Conservation (phyloP, 2,329 filamentous ascomycete genomes). For the Trichoderma atroviride region DNA sequence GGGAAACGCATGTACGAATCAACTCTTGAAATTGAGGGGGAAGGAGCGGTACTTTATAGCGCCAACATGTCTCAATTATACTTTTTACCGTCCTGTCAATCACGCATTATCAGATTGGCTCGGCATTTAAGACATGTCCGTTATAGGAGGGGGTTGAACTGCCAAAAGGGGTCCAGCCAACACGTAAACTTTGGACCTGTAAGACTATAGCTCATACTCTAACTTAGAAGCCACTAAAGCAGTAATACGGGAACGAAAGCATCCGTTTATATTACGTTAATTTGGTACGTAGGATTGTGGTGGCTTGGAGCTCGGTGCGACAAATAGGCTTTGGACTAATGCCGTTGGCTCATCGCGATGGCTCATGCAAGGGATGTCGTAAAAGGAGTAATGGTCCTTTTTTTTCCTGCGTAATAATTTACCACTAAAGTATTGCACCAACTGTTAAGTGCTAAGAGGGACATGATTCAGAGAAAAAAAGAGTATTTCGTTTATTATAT, state of each 20-base stretch:
- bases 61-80: neutral
- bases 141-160: neutral
- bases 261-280: neutral
- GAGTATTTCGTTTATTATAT: too few relatives aligned
- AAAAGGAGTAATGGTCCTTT: too few relatives aligned
- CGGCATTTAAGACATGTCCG: neutral
- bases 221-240: neutral
- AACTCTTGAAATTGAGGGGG: neutral
- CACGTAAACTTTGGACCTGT: constrained; percentile 5
- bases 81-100: neutral
- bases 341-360: neutral
- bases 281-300: neutral
- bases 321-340: neutral
- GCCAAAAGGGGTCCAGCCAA: neutral
- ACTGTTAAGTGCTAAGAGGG: too few relatives aligned
- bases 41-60: neutral
- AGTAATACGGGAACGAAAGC: neutral
- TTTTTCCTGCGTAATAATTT: too few relatives aligned
- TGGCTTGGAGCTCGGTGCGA: neutral
- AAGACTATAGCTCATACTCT: constrained; percentile 13
- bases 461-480: too few relatives aligned
- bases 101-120: neutral
- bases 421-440: too few relatives aligned
- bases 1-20: neutral
- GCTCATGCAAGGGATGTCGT: neutral